phyloP scores from a whole-genome alignment of 108 stramenopile species.

The Cyclotella cryptica region DNA sequence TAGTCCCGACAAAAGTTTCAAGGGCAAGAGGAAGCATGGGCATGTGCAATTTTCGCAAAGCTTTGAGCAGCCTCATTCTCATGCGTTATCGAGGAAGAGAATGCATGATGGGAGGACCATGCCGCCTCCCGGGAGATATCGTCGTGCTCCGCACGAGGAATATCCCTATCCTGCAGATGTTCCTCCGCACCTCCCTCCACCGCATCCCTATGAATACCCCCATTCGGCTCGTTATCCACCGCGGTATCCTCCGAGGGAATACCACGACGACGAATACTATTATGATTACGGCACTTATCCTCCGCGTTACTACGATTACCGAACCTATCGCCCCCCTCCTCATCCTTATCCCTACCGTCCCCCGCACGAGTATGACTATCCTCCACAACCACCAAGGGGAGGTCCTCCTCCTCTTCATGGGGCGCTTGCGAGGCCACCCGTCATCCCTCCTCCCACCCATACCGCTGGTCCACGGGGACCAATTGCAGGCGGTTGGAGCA shows the following conservation, averaged over 20 bases:
- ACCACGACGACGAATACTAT: conserved; percentile 29
- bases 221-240: conserved; percentile 12
- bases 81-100: conserved; percentile 1
- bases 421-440: neutral
- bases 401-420: neutral
- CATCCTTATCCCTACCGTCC: conserved; percentile 13
- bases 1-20: conserved; percentile 26
- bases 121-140: conserved; percentile 18
- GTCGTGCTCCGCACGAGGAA: conserved; percentile 15
- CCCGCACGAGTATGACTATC: conserved; percentile 33
- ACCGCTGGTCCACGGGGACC: neutral
- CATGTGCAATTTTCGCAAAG: conserved; percentile 37
- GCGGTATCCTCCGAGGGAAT: neutral
- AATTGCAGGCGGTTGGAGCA: conserved; percentile 56
- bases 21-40: conserved; percentile 30
- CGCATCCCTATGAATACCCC: conserved; percentile 12
- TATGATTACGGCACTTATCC: conserved; percentile 12
- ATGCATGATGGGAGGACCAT: neutral
- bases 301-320: conserved; percentile 37
- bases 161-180: conserved; percentile 14
- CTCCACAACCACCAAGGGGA: conserved; percentile 4
- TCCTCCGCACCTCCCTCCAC: neutral
- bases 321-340: conserved; percentile 23
- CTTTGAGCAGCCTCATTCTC: conserved; percentile 4
- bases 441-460: neutral